Conservation (phyloP, 1,284 basidiomycete genomes). For the Pyrrhoderma lamaoense region DNA sequence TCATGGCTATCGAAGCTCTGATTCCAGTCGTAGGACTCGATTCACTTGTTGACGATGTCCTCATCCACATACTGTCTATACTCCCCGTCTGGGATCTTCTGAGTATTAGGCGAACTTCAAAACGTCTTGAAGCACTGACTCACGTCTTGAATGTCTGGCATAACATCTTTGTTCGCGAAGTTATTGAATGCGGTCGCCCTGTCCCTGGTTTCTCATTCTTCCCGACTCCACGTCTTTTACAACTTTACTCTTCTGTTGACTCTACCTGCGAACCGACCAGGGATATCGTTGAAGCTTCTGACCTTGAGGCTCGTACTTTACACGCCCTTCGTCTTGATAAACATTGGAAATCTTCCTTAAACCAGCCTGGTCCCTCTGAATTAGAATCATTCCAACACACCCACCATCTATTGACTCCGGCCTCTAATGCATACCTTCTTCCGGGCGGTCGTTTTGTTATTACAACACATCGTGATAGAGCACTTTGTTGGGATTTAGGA, state of each 20-base stretch:
- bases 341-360: conserved; percentile 1
- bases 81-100: conserved; percentile 11
- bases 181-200: conserved; percentile 7
- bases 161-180: conserved; percentile 11
- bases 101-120: conserved; percentile 13
- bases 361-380: neutral
- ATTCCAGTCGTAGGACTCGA: neutral
- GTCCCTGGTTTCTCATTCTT: conserved; percentile 12
- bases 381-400: neutral
- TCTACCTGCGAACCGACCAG: conserved; percentile 14
- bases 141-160: conserved; percentile 11
- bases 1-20: no score
- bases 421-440: conserved; percentile 8
- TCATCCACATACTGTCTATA: conserved; percentile 13
- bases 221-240: conserved; percentile 5
- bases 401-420: neutral
- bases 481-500: conserved; percentile 14
- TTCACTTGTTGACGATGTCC: conserved; percentile 14
- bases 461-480: conserved; percentile 1
- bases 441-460: conserved; percentile 11
- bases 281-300: conserved; percentile 11
- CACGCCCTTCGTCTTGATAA: conserved; percentile 15
- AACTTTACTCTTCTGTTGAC: conserved; percentile 18
- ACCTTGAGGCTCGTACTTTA: conserved; percentile 12
- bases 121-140: conserved; percentile 12